These are phyloP conservation scores for Kalmanozyma brasiliensis DNA, from an alignment of 1,284 basidiomycete genomes.

Conservation along the genomic window DNA sequence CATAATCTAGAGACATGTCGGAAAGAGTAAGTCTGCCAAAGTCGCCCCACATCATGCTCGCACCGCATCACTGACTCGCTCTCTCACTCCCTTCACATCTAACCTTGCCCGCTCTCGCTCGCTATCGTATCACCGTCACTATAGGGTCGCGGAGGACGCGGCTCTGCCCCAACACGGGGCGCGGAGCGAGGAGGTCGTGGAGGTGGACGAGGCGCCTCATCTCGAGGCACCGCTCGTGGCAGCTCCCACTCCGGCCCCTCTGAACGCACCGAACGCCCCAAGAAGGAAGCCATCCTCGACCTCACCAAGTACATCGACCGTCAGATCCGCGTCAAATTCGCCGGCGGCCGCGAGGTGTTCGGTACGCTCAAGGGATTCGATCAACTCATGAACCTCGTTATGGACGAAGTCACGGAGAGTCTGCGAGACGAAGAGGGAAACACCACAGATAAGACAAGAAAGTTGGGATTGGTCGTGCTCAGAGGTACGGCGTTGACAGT, in stretches of 20 bases:
- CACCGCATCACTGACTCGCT: too few relatives aligned
- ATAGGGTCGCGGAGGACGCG: too few relatives aligned
- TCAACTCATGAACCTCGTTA: constrained; percentile 93
- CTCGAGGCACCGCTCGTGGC: too few relatives aligned
- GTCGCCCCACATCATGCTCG: background rate
- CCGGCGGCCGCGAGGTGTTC: constrained; percentile 92
- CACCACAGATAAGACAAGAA: constrained; percentile 52
- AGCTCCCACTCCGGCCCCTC: constrained; percentile 3
- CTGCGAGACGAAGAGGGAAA: constrained; percentile 68
- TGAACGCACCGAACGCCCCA: constrained; percentile 78
- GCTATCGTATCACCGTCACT: background rate
- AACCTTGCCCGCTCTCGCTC: too few relatives aligned
- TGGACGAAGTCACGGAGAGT: constrained; percentile 86
- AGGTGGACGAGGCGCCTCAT: constrained; percentile 20
- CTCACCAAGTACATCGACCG: constrained; percentile 93
- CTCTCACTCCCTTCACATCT: too few relatives aligned
- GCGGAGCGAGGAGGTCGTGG: too few relatives aligned
- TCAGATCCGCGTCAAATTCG: constrained; percentile 93
- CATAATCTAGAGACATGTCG: constrained; percentile 19
- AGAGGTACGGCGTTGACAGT: constrained; percentile 64
- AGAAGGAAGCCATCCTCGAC: constrained; percentile 94
- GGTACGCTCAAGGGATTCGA: constrained; percentile 95
- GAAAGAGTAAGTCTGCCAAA: constrained; percentile 25
- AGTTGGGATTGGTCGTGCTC: constrained; percentile 63
- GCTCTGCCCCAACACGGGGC: too few relatives aligned